These are phyloP conservation scores for Lolium rigidum DNA, from an alignment of 176 grass and related monocot species.

Conservation along the genomic window DNA sequence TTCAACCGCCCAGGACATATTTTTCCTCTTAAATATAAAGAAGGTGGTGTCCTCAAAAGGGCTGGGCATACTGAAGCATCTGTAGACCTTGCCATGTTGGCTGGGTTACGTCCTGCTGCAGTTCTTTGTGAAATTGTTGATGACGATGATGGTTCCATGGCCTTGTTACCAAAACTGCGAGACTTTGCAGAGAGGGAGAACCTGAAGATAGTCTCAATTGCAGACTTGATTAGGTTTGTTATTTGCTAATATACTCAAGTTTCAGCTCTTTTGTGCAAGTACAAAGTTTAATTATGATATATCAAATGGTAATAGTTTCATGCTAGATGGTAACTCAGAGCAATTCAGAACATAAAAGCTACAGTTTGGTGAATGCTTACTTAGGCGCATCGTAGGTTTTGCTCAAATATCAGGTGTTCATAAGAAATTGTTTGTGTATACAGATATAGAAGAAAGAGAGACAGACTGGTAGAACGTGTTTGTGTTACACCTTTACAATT, in stretches of 20 bases:
- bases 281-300: constrained; percentile 19
- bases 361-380: constrained; percentile 40
- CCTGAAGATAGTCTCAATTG: constrained; percentile 91
- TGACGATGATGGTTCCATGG: constrained; percentile 93
- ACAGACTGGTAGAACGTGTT: constrained; percentile 86
- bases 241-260: constrained; percentile 32
- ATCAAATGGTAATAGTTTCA: constrained; percentile 2
- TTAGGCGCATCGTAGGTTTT: constrained; percentile 1
- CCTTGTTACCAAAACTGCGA: constrained; percentile 79
- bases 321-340: background rate
- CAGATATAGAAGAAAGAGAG: constrained; percentile 98
- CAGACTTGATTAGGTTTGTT: constrained; percentile 83
- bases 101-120: constrained; percentile 76
- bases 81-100: constrained; percentile 87
- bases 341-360: background rate
- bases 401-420: background rate
- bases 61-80: constrained; percentile 98
- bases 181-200: constrained; percentile 86
- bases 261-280: background rate
- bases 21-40: constrained; percentile 94
- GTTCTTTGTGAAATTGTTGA: constrained; percentile 94
- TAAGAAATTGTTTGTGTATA: constrained; percentile 26
- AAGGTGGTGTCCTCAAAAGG: constrained; percentile 96
- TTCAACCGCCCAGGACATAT: constrained; percentile 95
- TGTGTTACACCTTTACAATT: constrained; percentile 83